A percentile compares a stretch with the other conserved stretches of the same genome.
phyloP scores from a whole-genome alignment of 306 rosid genomes.

The Canavalia ensiformis region DNA sequence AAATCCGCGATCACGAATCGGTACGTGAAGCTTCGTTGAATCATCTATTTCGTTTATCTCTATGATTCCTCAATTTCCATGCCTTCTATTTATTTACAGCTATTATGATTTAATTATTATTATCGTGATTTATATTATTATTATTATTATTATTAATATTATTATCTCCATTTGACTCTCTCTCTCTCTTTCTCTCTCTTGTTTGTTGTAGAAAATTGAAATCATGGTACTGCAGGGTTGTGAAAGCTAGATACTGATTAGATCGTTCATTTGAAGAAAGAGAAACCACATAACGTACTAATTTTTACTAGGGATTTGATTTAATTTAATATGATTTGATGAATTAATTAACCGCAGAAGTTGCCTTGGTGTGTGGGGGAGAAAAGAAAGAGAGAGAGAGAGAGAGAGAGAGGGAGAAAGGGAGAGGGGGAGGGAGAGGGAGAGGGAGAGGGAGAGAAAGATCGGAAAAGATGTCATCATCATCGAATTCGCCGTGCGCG shows the following conservation, averaged over 20 bases:
- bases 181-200: slow-evolving; percentile 14
- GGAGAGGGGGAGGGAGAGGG: no score
- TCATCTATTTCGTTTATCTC: slow-evolving; percentile 42
- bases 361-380: slow-evolving; percentile 40
- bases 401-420: neutral
- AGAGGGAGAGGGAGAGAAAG: neutral
- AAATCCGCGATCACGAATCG: slow-evolving; percentile 50
- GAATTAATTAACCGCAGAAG: slow-evolving; percentile 44
- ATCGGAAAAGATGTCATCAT: slow-evolving; percentile 52
- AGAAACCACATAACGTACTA: slow-evolving; percentile 1
- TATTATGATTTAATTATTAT: neutral
- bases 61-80: slow-evolving; percentile 54
- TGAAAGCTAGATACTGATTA: slow-evolving; percentile 34
- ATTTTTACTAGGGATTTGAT: slow-evolving; percentile 25
- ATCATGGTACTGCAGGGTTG: slow-evolving; percentile 23
- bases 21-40: slow-evolving; percentile 57
- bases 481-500: slow-evolving; percentile 89
- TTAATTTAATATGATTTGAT: slow-evolving; percentile 35
- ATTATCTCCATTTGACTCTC: slow-evolving; percentile 34
- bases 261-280: slow-evolving; percentile 44
- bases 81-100: slow-evolving; percentile 47
- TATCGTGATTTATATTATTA: neutral
- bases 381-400: neutral
- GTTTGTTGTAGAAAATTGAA: slow-evolving; percentile 46
- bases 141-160: neutral